Conservation (phyloP, 192 early-diverging fungal genomes). For the Umbelopsis vinacea region DNA sequence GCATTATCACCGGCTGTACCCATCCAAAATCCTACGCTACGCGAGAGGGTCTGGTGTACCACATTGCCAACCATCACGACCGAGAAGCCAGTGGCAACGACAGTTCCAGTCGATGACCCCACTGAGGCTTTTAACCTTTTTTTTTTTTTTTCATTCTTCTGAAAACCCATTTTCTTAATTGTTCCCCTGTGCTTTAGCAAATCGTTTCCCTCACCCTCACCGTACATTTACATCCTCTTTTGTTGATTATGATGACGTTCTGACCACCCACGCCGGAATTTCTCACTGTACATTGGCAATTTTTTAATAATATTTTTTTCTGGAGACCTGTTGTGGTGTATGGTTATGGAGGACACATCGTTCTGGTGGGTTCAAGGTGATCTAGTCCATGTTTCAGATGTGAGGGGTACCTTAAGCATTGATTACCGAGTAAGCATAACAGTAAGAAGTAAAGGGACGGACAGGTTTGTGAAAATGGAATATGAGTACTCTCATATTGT, state of each 20-base stretch:
- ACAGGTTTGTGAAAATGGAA: too few relatives aligned
- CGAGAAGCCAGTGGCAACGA: slow-evolving; percentile 18
- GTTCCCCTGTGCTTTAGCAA: too few relatives aligned
- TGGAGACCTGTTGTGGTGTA: not conserved
- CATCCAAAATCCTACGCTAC: slow-evolving; percentile 41
- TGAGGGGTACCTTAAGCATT: too few relatives aligned
- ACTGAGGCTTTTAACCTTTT: not conserved
- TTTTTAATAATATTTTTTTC: slow-evolving; percentile 8
- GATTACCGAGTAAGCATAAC: too few relatives aligned
- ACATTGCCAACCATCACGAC: slow-evolving; percentile 38
- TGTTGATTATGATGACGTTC: not conserved
- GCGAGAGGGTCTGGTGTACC: slow-evolving; percentile 42
- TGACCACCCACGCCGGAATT: not conserved
- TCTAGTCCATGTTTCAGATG: too few relatives aligned
- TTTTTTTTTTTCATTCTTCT: not conserved
- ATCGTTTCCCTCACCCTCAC: not conserved
- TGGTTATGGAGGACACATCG: not conserved
- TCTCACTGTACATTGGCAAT: slow-evolving; percentile 19
- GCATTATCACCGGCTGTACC: slow-evolving; percentile 27
- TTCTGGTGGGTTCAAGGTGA: too few relatives aligned
- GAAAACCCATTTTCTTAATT: too few relatives aligned
- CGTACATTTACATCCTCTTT: slow-evolving; percentile 7
- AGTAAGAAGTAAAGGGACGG: not conserved
- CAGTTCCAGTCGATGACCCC: slow-evolving; percentile 9
- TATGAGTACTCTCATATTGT: too few relatives aligned